Conservation (phyloP, 768 basidiomycete genomes). For the Calocera viscosa region DNA sequence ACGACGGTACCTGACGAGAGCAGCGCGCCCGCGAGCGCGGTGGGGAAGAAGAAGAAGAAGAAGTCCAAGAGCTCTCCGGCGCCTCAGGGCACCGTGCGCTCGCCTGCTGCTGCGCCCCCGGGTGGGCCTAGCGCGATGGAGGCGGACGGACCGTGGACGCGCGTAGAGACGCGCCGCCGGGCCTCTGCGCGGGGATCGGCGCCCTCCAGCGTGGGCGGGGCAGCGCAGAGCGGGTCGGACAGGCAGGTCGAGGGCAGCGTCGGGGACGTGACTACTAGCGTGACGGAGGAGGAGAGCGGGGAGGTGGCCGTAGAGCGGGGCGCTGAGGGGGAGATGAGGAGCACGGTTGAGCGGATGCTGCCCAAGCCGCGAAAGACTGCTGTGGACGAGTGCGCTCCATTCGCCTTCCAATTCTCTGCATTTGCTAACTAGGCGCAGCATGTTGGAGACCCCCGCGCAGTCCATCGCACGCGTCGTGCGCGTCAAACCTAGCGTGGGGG, state of each 20-base stretch:
- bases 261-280: slow-evolving; percentile 16
- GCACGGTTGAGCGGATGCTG: slow-evolving; percentile 44
- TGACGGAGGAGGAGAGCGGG: slow-evolving; percentile 17
- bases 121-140: not conserved
- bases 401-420: not conserved
- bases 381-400: slow-evolving; percentile 51
- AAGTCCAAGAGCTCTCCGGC: slow-evolving; percentile 25
- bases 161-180: slow-evolving; percentile 43
- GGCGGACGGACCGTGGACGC: slow-evolving; percentile 55
- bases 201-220: not conserved
- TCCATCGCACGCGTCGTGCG: slow-evolving; percentile 59
- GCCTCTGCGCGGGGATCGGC: slow-evolving; percentile 14
- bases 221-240: slow-evolving; percentile 24
- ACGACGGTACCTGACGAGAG: slow-evolving; percentile 3
- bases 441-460: slow-evolving; percentile 48
- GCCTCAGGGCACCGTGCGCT: not conserved
- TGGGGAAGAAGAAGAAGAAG: slow-evolving; percentile 23
- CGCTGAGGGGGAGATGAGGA: slow-evolving; percentile 9
- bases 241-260: slow-evolving; percentile 19
- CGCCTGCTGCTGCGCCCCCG: not conserved
- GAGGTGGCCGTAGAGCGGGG: not conserved
- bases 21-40: slow-evolving; percentile 15
- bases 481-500: slow-evolving; percentile 35
- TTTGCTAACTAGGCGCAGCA: slow-evolving; percentile 30
- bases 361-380: slow-evolving; percentile 53